Evolutionary conservation across 441 rosid genomes (phyloP), one percentile per base, ranked within the genome.

Genomic region (Populus hybrid): DNA sequence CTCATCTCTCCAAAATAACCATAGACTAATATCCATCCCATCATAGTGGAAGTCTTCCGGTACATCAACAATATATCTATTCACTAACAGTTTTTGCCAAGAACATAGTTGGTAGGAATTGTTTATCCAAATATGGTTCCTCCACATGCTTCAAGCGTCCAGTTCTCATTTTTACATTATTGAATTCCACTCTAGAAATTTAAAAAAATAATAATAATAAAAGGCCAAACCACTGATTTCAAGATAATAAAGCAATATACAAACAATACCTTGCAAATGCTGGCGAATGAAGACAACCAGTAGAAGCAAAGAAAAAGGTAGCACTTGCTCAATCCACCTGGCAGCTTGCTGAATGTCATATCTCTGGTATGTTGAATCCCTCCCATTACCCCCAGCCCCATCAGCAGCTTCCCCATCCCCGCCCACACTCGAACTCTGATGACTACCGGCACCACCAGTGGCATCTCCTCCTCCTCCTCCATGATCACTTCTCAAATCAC

Each of bases 321-420:
- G 93, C 65, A 90, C 85, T 84, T 92, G 94, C 85, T 92, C 96
- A 71, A 92, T 86, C 94, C 91, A 92, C 81, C 96, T 87, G 3
- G 96, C 94, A 76, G 94, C 94, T 78, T 92, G 96, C 82, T 90
- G 96, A 77, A 92, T 90, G 81, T 90, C 96, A 81, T 92, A 90
- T 84, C 93, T 89, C 87, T 90, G 96, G 77, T 89, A 88, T 26
- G 92, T 84, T 10, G 96, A 88, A 80, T 90, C 93, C 80, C 94
- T 88, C 46, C 87, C 86, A 75, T 84, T 87, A 81, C 72, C 82
- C 8, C 83, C 88, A 71, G 78, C 76, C 5, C 85, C 88, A 80
- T 88, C 90, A 67, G 79, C 83, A 71, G 76, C 53, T 72, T 85
- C 94, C 10, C 86, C 82, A 35, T 88, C 90, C 57, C 73, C 83